Conservation (phyloP, 495 filamentous ascomycete species). For the Xylaria bambusicola region DNA sequence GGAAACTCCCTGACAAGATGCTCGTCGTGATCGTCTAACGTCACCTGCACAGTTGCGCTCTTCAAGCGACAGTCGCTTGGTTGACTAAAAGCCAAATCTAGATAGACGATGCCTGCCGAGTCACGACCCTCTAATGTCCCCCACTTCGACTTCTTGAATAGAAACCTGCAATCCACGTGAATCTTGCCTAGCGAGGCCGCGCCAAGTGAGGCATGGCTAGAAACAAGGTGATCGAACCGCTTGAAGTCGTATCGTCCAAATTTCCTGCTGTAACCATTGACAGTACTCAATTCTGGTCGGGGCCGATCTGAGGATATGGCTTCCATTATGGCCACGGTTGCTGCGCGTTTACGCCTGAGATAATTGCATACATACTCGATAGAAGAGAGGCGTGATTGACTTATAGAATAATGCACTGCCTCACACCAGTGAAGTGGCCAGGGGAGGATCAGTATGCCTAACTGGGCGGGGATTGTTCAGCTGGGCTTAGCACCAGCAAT, state of each 20-base stretch:
- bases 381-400: too few relatives aligned
- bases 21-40: conserved; percentile 30
- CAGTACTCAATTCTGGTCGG: conserved; percentile 14
- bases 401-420: too few relatives aligned
- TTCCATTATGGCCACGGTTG: background rate
- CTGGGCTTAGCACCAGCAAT: background rate
- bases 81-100: conserved; percentile 35
- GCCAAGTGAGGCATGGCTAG: conserved; percentile 20
- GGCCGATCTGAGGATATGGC: conserved; percentile 9
- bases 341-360: background rate
- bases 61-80: conserved; percentile 32
- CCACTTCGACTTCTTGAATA: conserved; percentile 37
- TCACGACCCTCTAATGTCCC: conserved; percentile 26
- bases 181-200: conserved; percentile 20
- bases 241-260: conserved; percentile 26
- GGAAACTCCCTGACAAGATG: conserved; percentile 15
- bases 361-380: too few relatives aligned
- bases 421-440: too few relatives aligned
- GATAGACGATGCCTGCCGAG: conserved; percentile 37
- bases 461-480: conserved; percentile 9
- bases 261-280: conserved; percentile 20
- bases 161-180: conserved; percentile 34
- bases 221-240: conserved; percentile 21
- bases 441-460: background rate
- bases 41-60: conserved; percentile 32